Base-by-base conservation (phyloP, 164 flowering plant species). In the Aristolochia fimbriata region DNA sequence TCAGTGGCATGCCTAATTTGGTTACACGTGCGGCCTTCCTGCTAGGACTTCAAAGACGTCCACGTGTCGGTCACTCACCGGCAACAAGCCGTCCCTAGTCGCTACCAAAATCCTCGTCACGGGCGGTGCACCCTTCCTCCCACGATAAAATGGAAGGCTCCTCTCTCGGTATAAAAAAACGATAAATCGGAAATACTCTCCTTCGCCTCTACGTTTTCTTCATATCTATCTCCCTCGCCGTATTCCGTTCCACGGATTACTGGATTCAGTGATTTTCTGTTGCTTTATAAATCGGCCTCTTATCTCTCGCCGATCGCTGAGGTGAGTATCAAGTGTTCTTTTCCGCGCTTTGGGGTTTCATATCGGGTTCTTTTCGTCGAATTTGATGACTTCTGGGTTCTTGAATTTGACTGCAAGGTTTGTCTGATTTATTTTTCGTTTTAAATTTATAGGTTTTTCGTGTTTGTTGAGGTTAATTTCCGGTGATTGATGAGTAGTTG, bases 61-160 rank as follows among this genome's bases (percentile, higher is more conserved):
- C 69, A 61, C 69, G 64, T 61, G 37, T 65, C 51, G 45, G 30
- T 47, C 33, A 6, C 15, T 13, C 23, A 58, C 49, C 57, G 19
- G 50, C 22, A 7, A 46, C 20, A 0, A 47, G 41, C n/a, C 22
- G 21, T 57, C 43, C 13, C 60, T 64, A 19, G 55, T 37, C 43
- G 43, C 43, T 37, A 10, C 43, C 51, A 58, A 64, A 50, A 58
- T 51, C 51, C 8, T 59, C 41, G 62, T 65, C 58, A 51, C 51
- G 51, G 20, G 43, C 51, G 37, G 61, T 58, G 41, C 52, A 15
- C 0, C 30, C 5, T 27, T 27, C 30, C 5, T 27, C 30, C 30
- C 30, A 27, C 30, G 30, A 27, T 27, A 27, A 27, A 27, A 27
- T 27, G 30, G 30, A 27, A 27, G 3, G 3, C 30, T 49, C 19